Conservation (phyloP, 176 grass and related monocot genomes). For the Cymbopogon citratus region DNA sequence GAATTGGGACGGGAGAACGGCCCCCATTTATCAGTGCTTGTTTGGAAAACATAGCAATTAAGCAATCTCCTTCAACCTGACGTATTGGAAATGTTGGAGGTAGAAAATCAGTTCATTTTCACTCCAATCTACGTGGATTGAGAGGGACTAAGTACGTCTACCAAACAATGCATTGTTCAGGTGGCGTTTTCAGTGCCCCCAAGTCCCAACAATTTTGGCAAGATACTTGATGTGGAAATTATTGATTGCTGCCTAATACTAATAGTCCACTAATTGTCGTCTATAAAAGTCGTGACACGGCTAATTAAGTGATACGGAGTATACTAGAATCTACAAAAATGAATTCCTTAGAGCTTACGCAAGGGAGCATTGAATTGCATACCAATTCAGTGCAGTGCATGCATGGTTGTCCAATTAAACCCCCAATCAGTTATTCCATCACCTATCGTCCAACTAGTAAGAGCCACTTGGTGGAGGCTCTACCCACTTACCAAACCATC, state of each 20-base stretch:
- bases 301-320: not conserved
- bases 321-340: too few species aligned
- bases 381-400: not conserved
- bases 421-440: not conserved
- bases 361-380: not conserved
- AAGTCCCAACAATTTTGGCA: not conserved
- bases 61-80: not conserved
- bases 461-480: constrained; percentile 3
- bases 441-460: not conserved
- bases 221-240: not conserved
- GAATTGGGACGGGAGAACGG: too few species aligned
- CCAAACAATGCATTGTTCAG: not conserved
- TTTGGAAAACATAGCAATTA: not conserved
- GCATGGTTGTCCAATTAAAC: not conserved
- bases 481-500: not conserved
- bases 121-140: too few species aligned
- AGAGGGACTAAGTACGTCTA: too few species aligned
- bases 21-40: not conserved
- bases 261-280: not conserved
- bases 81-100: too few species aligned
- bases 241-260: not conserved
- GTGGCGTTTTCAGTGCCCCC: not conserved
- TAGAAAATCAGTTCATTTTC: too few species aligned
- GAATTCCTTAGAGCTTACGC: constrained; percentile 10
- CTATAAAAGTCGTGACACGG: constrained; percentile 2